Base-by-base conservation (phyloP, 352 stramenopile genomes). In the Globisporangium irregulare region DNA sequence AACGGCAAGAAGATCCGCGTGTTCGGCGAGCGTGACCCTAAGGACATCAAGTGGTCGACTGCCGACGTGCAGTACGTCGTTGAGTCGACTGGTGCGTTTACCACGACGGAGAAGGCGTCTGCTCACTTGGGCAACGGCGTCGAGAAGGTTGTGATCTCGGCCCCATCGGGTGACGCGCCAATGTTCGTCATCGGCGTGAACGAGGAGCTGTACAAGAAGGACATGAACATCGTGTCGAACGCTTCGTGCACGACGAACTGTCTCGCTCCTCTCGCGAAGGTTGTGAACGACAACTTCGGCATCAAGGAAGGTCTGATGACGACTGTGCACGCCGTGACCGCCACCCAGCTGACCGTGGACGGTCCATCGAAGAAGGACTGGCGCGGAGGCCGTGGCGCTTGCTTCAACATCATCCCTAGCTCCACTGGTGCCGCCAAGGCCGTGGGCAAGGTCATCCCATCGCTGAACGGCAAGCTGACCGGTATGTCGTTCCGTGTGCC, bases 111-210 rank as follows among this genome's bases (percentile, higher is more conserved):
- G 48, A 98, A 89, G 68, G 96, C 96, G 32, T 88, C 89, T 70
- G 82, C 87, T 36, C 97, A 99, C 88, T 67, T 99, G 72, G 80
- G 91, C 68, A 95, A 93, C 69, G 94, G 94, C 70, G 93, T 97
- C 58, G 97, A 98, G 82, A 98, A 98, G 86, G 94, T 98, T n/a
- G 90, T 98, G 75, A 98, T 98, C 81, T 99, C 97, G 59, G 97
- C 98, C 22, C 97, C 98, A 60, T 98, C 98, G 55, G 98, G 97
- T 74, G 97, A 99, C 77, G 97, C 98, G 59, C 95, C 97, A 58
- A 99, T 98, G 79, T 98, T 99, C 75, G 97, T 99, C 68, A 98
- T 99, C 81, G 97, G 97, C 75, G 97, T 99, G 57, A 99, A 99
- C 90, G 74, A 98, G 68, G 80, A 97, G 56, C 76, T 90, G 56